A percentile compares a stretch with the other conserved stretches of the same genome.
Evolutionary conservation across 169 alveolate genomes (phyloP).

Genomic region (Theileria annulata): DNA sequence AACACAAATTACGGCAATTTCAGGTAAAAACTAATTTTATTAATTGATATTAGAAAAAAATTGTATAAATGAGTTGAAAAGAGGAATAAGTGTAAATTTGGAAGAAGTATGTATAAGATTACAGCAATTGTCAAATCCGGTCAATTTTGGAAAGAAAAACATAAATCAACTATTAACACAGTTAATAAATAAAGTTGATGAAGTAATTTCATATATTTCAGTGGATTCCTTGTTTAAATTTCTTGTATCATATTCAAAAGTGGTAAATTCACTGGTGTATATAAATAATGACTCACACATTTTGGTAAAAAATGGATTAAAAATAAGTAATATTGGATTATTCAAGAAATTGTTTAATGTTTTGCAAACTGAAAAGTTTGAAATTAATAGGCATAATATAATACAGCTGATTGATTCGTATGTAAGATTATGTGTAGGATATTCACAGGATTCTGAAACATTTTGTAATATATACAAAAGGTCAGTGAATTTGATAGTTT

Average conservation of each 20-base stretch:
- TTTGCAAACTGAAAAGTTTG: conserved; percentile 25
- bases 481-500: conserved; percentile 15
- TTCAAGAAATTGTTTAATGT: conserved; percentile 35
- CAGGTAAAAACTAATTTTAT: not conserved
- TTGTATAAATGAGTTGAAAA: not conserved
- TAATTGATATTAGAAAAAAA: not conserved
- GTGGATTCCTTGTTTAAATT: conserved; percentile 18
- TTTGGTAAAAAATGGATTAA: conserved; percentile 8
- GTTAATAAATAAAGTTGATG: not conserved
- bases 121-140: conserved; percentile 20
- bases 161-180: not conserved
- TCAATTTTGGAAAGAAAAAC: not conserved
- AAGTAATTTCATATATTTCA: not conserved
- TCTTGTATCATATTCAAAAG: conserved; percentile 27
- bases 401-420: conserved; percentile 29
- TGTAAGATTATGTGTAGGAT: conserved; percentile 52
- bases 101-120: conserved; percentile 18
- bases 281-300: not conserved
- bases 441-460: conserved; percentile 29
- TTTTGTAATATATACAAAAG: conserved; percentile 35
- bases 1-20: not conserved
- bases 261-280: conserved; percentile 19
- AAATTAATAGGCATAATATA: conserved; percentile 15
- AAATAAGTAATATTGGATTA: conserved; percentile 15
- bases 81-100: not conserved